phyloP scores from a whole-genome alignment of 768 basidiomycete genomes.

The Russula griseocarnosa region DNA sequence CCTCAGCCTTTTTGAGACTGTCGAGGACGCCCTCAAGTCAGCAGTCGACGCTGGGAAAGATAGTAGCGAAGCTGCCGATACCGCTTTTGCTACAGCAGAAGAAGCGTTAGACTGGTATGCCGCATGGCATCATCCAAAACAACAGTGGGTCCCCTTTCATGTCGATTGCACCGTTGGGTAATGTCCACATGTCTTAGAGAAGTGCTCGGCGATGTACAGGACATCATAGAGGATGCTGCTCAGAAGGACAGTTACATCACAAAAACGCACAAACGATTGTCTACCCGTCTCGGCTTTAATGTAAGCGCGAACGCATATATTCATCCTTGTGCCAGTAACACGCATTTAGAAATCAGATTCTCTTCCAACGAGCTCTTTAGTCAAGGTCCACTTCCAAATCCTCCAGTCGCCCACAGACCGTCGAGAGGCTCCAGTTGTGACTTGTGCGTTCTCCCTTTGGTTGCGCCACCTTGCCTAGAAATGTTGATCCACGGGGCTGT shows the following conservation, averaged over 20 bases:
- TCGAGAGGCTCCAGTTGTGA: slow-evolving; percentile 17
- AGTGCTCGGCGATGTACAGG: slow-evolving; percentile 23
- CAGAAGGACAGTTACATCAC: slow-evolving; percentile 21
- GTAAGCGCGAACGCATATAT: not conserved
- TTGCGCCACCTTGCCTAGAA: not conserved
- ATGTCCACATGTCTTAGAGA: slow-evolving; percentile 1
- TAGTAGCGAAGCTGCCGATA: slow-evolving; percentile 16
- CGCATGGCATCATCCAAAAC: slow-evolving; percentile 10
- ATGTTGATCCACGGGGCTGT: not conserved
- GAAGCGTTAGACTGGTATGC: slow-evolving; percentile 22
- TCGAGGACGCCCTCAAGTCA: slow-evolving; percentile 21
- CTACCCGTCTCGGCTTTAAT: slow-evolving; percentile 17
- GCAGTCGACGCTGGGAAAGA: slow-evolving; percentile 22
- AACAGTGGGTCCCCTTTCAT: slow-evolving; percentile 16
- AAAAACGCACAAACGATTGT: slow-evolving; percentile 23
- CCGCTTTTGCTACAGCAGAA: slow-evolving; percentile 20
- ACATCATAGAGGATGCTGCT: slow-evolving; percentile 25
- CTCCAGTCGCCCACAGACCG: slow-evolving; percentile 20
- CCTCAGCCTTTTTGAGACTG: slow-evolving; percentile 20
- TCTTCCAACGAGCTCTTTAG: slow-evolving; percentile 8
- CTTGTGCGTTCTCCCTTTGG: slow-evolving; percentile 1
- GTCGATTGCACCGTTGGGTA: not conserved
- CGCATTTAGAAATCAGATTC: slow-evolving; percentile 9
- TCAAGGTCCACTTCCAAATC: slow-evolving; percentile 24
- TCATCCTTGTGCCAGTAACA: not conserved